Evolutionary conservation across 768 basidiomycete species (phyloP).

Genomic region (Amanita muscaria): DNA sequence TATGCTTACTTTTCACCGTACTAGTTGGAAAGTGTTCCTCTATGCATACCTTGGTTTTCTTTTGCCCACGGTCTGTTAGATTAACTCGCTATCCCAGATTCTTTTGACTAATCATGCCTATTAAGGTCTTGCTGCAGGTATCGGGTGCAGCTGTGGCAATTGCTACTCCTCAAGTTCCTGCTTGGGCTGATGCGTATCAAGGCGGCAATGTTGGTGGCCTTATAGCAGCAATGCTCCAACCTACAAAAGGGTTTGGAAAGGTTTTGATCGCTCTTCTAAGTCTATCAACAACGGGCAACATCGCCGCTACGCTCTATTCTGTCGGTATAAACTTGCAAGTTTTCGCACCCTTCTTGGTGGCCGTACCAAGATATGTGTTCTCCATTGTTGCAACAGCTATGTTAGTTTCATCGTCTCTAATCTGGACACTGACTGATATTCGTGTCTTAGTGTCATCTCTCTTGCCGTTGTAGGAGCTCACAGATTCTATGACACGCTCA

Average conservation of each 20-base stretch:
- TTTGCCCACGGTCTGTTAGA: slow-evolving; percentile 42
- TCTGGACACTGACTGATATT: background rate
- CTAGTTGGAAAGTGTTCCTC: slow-evolving; percentile 53
- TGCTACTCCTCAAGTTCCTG: slow-evolving; percentile 44
- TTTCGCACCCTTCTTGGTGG: slow-evolving; percentile 46
- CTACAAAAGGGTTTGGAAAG: slow-evolving; percentile 64
- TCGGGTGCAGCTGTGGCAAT: slow-evolving; percentile 60
- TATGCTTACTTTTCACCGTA: background rate
- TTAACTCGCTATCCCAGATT: background rate
- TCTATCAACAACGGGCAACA: slow-evolving; percentile 74
- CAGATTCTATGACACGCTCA: slow-evolving; percentile 59
- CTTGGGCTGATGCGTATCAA: slow-evolving; percentile 53
- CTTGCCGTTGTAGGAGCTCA: slow-evolving; percentile 69
- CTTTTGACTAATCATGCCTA: background rate
- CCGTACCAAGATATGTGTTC: slow-evolving; percentile 70
- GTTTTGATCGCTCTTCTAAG: slow-evolving; percentile 76
- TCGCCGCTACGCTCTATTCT: slow-evolving; percentile 78
- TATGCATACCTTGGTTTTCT: slow-evolving; percentile 66
- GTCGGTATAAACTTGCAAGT: slow-evolving; percentile 68
- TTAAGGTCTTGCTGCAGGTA: slow-evolving; percentile 34
- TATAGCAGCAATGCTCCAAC: slow-evolving; percentile 61
- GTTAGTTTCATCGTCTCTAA: slow-evolving; percentile 28
- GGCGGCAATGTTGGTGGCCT: slow-evolving; percentile 62
- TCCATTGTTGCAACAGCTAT: slow-evolving; percentile 64
- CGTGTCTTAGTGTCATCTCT: slow-evolving; percentile 48